These are phyloP conservation scores for Ampelocalamus luodianensis DNA, from an alignment of 176 grass and related monocot genomes.

Conservation along the genomic window DNA sequence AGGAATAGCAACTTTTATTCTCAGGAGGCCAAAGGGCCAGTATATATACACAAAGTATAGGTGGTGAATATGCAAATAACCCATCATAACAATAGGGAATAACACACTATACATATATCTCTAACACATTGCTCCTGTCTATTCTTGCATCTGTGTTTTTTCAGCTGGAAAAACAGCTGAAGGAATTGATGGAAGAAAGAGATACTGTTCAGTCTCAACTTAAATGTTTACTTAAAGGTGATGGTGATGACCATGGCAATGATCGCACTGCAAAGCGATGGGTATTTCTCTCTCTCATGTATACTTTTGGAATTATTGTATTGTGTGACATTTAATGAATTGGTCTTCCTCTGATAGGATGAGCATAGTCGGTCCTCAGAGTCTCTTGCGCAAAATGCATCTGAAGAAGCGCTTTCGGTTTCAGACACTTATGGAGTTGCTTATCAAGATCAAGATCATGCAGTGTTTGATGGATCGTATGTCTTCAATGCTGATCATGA, in stretches of 20 bases:
- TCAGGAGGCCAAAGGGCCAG: no score
- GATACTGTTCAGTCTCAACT: slow-evolving; percentile 87
- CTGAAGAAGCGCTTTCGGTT: slow-evolving; percentile 73
- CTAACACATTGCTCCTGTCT: neutral
- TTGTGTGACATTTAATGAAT: slow-evolving; percentile 13
- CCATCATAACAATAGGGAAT: no score
- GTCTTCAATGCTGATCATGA: slow-evolving; percentile 45
- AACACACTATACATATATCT: no score
- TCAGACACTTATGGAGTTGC: slow-evolving; percentile 58
- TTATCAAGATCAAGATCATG: slow-evolving; percentile 62
- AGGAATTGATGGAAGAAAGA: slow-evolving; percentile 86
- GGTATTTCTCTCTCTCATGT: slow-evolving; percentile 49
- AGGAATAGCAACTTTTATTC: no score
- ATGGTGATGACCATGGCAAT: slow-evolving; percentile 49
- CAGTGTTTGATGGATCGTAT: slow-evolving; percentile 53
- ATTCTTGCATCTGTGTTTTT: neutral
- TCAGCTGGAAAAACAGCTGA: slow-evolving; percentile 87
- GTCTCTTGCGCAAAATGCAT: slow-evolving; percentile 50
- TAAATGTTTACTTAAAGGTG: slow-evolving; percentile 71
- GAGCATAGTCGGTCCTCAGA: slow-evolving; percentile 67
- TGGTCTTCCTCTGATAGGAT: slow-evolving; percentile 61
- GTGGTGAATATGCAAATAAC: no score
- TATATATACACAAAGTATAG: no score
- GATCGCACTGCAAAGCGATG: slow-evolving; percentile 63
- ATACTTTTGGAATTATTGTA: slow-evolving; percentile 9